These are phyloP conservation scores for Hymenoscyphus infarciens DNA, from an alignment of 2,329 filamentous ascomycete species.

Conservation along the genomic window DNA sequence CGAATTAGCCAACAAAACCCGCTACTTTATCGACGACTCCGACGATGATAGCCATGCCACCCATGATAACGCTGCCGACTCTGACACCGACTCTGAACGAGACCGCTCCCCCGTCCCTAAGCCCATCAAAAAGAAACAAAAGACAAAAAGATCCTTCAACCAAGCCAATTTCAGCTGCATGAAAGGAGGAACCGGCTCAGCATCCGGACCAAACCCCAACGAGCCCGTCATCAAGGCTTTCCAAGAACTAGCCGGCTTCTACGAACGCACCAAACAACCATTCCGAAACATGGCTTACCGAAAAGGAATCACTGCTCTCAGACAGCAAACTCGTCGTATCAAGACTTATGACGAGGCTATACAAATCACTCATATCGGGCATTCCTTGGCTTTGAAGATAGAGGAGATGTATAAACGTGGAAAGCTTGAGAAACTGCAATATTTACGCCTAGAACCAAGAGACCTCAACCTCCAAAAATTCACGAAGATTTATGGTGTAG, in stretches of 20 bases:
- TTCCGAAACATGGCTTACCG: slow-evolving; percentile 77
- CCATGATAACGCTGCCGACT: slow-evolving; percentile 16
- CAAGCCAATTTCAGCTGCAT: slow-evolving; percentile 54
- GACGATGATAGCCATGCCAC: slow-evolving; percentile 37
- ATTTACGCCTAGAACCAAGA: slow-evolving; percentile 62
- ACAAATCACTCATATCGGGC: slow-evolving; percentile 64
- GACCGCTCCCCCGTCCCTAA: slow-evolving; percentile 18
- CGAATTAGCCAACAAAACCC: slow-evolving; percentile 55
- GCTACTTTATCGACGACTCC: slow-evolving; percentile 50
- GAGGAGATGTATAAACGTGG: slow-evolving; percentile 82
- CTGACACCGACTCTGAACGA: slow-evolving; percentile 35
- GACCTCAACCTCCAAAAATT: slow-evolving; percentile 66
- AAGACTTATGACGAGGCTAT: slow-evolving; percentile 66
- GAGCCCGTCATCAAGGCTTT: slow-evolving; percentile 70
- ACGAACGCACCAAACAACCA: slow-evolving; percentile 68
- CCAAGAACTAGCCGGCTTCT: slow-evolving; percentile 75
- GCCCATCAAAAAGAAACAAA: slow-evolving; percentile 4
- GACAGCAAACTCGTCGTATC: slow-evolving; percentile 61
- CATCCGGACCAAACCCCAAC: slow-evolving; percentile 61
- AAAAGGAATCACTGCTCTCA: slow-evolving; percentile 70
- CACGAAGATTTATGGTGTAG: slow-evolving; percentile 75
- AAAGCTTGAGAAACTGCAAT: slow-evolving; percentile 67
- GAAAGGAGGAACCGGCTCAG: slow-evolving; percentile 45
- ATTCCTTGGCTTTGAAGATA: slow-evolving; percentile 75
- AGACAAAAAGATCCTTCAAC: slow-evolving; percentile 19